Evolutionary conservation across 148 eudicot species (phyloP), one percentile per base, ranked within the genome.

Genomic region (Salicornia ramosissima): DNA sequence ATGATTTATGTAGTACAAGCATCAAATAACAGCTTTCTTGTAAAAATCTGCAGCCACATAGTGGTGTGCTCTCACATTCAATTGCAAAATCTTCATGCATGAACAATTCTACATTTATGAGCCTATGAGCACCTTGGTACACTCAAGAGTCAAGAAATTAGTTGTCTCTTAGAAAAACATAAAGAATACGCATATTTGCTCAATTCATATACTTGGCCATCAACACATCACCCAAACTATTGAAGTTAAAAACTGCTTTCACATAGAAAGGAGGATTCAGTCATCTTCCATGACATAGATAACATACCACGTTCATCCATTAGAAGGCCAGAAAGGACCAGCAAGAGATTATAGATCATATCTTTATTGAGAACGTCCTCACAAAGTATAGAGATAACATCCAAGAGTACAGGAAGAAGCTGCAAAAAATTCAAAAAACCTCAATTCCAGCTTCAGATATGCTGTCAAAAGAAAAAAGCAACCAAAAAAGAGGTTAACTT

Each of bases 301-400:
- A 34, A 42, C 91, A 83, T 82, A 92, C 98, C 95, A 59, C 62
- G 82, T 78, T 79, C 84, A 71, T 90, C 98, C 56, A 79, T 79
- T 65, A 93, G 77, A 39, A 90, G 76, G 62, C 92, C 96, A 74
- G 98, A 93, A 39, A 88, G 64, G 66, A 90, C 95, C 75, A 93
- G 82, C 76, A 93, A 70, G 74, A 87, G 79, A 69, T 56, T 78
- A 61, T 93, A 93, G 45, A 90, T 46, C 69, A 88, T 79, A 64
- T 90, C 95, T 66, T 85, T 88, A 70, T 87, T 73, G 57, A 60
- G 74, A 46, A 71, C 69, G 76, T 93, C 92, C 75, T 84, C 85
- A 65, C 86, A 80, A 77, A 93, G 76, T 39, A 74, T 42, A 60
- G 86, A 78, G 67, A 93, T 72, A 78, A 85, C 76, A 79, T 87